Conservation (phyloP, 2,329 filamentous ascomycete species). For the Myriosclerotinia duriaeana region DNA sequence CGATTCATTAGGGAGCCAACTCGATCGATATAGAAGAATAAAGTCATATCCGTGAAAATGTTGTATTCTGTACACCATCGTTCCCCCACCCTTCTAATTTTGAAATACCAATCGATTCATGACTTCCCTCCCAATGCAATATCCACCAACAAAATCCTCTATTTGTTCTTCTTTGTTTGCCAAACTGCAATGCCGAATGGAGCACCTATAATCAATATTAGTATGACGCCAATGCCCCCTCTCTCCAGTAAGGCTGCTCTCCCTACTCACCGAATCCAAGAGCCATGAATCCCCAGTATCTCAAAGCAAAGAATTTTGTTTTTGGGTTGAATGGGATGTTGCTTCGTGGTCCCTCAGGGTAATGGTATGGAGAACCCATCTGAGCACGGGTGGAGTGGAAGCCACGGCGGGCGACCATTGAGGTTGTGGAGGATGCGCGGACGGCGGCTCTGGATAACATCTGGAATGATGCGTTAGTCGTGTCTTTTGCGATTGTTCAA, state of each 20-base stretch:
- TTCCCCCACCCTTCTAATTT: constrained; percentile 22
- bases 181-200: constrained; percentile 61
- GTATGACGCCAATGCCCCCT: constrained; percentile 19
- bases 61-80: constrained; percentile 25
- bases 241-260: not conserved
- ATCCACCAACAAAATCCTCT: constrained; percentile 21
- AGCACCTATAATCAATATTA: constrained; percentile 42
- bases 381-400: constrained; percentile 89
- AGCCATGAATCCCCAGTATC: constrained; percentile 78
- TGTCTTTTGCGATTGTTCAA: not conserved
- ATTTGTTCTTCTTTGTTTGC: constrained; percentile 45
- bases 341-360: constrained; percentile 90
- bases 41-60: constrained; percentile 15
- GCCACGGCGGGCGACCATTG: constrained; percentile 79
- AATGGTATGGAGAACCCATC: constrained; percentile 92
- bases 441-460: constrained; percentile 77
- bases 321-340: constrained; percentile 98
- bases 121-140: constrained; percentile 8
- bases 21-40: constrained; percentile 15
- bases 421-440: constrained; percentile 61
- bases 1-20: not conserved
- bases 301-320: constrained; percentile 77
- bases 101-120: constrained; percentile 28
- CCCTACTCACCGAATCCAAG: constrained; percentile 49
- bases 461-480: constrained; percentile 47